Evolutionary conservation across 192 early-diverging fungal species (phyloP).

Genomic region (Coemansia asiatica): DNA sequence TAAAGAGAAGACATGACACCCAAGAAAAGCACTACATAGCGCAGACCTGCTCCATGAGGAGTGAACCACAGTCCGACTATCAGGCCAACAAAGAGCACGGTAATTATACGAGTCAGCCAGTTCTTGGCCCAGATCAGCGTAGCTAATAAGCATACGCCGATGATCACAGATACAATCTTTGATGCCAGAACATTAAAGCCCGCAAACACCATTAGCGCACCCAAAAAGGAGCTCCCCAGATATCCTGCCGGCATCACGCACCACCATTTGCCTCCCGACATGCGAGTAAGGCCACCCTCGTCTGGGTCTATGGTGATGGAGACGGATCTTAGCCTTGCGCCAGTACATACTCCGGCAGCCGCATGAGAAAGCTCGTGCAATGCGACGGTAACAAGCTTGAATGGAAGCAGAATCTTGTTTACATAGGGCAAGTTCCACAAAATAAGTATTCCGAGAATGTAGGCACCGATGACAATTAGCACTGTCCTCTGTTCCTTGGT

Average conservation of each 20-base stretch:
- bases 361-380: slow-evolving; percentile 97
- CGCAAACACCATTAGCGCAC: slow-evolving; percentile 89
- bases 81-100: slow-evolving; percentile 79
- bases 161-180: slow-evolving; percentile 81
- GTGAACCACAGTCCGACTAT: slow-evolving; percentile 85
- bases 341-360: slow-evolving; percentile 79
- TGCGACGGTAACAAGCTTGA: slow-evolving; percentile 91
- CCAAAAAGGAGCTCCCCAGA: slow-evolving; percentile 83
- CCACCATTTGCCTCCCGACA: slow-evolving; percentile 81
- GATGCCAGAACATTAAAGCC: slow-evolving; percentile 87
- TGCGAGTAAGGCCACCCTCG: slow-evolving; percentile 85
- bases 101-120: slow-evolving; percentile 80
- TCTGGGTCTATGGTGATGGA: slow-evolving; percentile 90
- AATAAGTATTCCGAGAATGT: slow-evolving; percentile 65
- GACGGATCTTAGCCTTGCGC: slow-evolving; percentile 84
- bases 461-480: slow-evolving; percentile 62
- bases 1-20: slow-evolving; percentile 95
- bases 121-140: slow-evolving; percentile 88
- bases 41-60: slow-evolving; percentile 66
- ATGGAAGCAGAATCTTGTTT: slow-evolving; percentile 87
- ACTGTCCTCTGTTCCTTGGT: slow-evolving; percentile 43
- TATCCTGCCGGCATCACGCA: slow-evolving; percentile 88
- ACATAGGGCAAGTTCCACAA: slow-evolving; percentile 88
- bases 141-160: slow-evolving; percentile 79
- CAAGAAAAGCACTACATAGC: slow-evolving; percentile 92